Conservation (phyloP, 2,329 filamentous ascomycete species). For the Stachybotrys elegans region DNA sequence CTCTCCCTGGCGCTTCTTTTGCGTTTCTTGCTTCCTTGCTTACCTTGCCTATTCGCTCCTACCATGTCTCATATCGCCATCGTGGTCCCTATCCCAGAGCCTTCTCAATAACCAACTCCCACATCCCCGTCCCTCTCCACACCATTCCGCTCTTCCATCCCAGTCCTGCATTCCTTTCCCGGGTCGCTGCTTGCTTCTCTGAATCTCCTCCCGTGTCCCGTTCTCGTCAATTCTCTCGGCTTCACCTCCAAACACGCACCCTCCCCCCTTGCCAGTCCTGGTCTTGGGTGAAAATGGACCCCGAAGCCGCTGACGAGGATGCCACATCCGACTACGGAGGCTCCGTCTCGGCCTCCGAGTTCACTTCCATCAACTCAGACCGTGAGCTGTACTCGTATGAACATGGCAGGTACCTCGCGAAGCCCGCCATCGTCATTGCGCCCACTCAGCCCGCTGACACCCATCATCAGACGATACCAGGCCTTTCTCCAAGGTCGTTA, state of each 20-base stretch:
- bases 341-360: constrained; percentile 31
- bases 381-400: constrained; percentile 27
- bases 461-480: constrained; percentile 42
- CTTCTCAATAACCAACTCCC: too few species aligned
- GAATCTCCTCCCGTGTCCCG: too few species aligned
- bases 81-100: too few species aligned
- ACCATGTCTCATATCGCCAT: too few species aligned
- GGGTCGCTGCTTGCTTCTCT: too few species aligned
- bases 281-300: constrained; percentile 15
- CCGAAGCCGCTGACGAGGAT: constrained; percentile 19
- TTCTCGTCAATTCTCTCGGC: constrained; percentile 5
- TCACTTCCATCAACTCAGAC: constrained; percentile 32
- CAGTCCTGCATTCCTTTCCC: too few species aligned
- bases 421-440: neutral
- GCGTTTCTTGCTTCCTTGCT: too few species aligned
- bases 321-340: constrained; percentile 34
- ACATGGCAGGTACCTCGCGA: constrained; percentile 26
- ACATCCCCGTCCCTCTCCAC: too few species aligned
- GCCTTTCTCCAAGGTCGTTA: constrained; percentile 41
- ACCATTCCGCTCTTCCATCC: too few species aligned
- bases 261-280: constrained; percentile 2
- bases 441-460: constrained; percentile 6
- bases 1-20: too few species aligned
- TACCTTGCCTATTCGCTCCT: too few species aligned
- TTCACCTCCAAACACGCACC: constrained; percentile 6